phyloP scores from a whole-genome alignment of 176 grass and related monocot species.

The Oryza glaberrima region DNA sequence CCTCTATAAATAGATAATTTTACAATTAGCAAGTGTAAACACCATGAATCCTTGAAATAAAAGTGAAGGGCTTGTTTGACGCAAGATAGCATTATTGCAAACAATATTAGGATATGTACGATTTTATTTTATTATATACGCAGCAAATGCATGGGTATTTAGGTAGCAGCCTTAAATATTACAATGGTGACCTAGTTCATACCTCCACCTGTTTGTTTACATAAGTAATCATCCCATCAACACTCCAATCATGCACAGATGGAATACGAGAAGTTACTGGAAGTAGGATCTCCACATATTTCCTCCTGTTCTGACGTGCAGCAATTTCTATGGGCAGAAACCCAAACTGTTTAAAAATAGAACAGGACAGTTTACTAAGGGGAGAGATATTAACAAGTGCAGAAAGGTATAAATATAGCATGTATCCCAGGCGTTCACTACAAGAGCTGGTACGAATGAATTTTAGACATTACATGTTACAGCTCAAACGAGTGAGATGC shows the following conservation, averaged over 20 bases:
- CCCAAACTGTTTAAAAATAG: conserved; percentile 34
- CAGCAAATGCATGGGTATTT: no score
- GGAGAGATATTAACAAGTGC: not conserved
- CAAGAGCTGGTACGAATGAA: no score
- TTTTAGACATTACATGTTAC: no score
- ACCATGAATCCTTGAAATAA: no score
- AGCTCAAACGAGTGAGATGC: no score
- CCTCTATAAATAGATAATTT: no score
- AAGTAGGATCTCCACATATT: conserved; percentile 45
- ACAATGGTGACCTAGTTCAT: not conserved
- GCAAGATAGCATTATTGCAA: no score
- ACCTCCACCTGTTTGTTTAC: conserved; percentile 27
- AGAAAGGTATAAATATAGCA: not conserved
- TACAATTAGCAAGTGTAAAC: no score
- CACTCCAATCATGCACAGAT: conserved; percentile 31
- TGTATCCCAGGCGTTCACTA: no score
- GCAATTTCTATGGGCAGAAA: conserved; percentile 40
- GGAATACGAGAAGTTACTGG: conserved; percentile 38
- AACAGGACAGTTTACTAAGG: not conserved
- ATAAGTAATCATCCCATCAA: conserved; percentile 45
- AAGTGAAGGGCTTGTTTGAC: no score
- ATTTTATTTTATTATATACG: no score
- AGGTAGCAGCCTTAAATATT: not conserved
- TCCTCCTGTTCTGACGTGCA: conserved; percentile 22
- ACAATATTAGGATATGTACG: no score